Evolutionary conservation across 2,329 filamentous ascomycete genomes (phyloP).

Genomic region (Cordyceps farinosa): DNA sequence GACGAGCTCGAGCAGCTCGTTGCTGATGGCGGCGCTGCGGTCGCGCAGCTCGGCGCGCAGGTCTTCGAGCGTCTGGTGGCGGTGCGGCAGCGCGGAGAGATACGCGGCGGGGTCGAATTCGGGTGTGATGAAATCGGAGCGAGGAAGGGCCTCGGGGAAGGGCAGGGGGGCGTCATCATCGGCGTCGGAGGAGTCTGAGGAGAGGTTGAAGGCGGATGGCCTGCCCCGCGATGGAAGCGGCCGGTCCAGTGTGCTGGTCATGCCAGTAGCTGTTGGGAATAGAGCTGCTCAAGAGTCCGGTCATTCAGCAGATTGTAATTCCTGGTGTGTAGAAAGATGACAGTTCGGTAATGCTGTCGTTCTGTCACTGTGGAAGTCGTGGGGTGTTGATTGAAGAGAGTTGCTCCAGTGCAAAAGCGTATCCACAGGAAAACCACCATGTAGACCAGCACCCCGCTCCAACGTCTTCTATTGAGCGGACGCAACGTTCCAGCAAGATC

Average conservation of each 20-base stretch:
- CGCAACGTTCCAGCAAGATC: too few relatives aligned
- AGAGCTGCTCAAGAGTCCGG: background rate
- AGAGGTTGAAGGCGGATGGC: slow-evolving; percentile 38
- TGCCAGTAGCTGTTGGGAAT: background rate
- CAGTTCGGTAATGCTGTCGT: background rate
- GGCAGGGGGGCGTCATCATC: slow-evolving; percentile 72
- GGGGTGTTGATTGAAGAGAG: background rate
- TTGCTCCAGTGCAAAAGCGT: background rate
- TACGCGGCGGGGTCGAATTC: slow-evolving; percentile 79
- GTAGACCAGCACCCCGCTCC: too few relatives aligned
- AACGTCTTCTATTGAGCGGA: too few relatives aligned
- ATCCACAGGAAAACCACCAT: background rate
- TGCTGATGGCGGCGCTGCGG: slow-evolving; percentile 72
- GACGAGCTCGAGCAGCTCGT: slow-evolving; percentile 88
- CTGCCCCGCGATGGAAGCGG: slow-evolving; percentile 1
- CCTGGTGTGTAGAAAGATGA: background rate
- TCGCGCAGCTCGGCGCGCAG: slow-evolving; percentile 81
- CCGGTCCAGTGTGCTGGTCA: slow-evolving; percentile 4
- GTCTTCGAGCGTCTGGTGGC: slow-evolving; percentile 95
- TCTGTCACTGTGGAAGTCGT: background rate
- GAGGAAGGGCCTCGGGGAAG: slow-evolving; percentile 80
- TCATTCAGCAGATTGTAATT: background rate
- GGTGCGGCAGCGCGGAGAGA: slow-evolving; percentile 73
- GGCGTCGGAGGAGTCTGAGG: slow-evolving; percentile 36
- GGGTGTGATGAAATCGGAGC: slow-evolving; percentile 73